These are phyloP conservation scores for Crithidia sp. DNA, from an alignment of 208 protist genomes.

Conservation along the genomic window DNA sequence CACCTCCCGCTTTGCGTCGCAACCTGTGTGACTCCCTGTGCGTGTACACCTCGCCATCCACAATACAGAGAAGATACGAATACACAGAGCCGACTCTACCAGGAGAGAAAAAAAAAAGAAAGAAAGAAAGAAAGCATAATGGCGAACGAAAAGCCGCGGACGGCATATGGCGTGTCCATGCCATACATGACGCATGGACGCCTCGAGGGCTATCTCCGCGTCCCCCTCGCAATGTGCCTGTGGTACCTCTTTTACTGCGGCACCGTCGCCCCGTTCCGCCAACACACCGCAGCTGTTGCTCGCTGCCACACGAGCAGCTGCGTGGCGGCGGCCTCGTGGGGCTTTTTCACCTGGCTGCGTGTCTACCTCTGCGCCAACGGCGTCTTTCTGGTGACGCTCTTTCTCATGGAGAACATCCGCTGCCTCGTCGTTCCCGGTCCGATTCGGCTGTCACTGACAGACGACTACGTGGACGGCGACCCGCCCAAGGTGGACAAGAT, in stretches of 20 bases:
- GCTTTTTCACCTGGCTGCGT: slow-evolving; percentile 11
- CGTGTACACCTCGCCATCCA: not conserved
- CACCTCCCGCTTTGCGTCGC: too few species aligned
- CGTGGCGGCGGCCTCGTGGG: not conserved
- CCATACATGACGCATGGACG: slow-evolving; percentile 23
- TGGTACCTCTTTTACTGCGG: slow-evolving; percentile 27
- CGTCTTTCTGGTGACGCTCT: slow-evolving; percentile 28
- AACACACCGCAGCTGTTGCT: not conserved
- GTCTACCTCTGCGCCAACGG: slow-evolving; percentile 29
- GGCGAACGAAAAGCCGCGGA: slow-evolving; percentile 3
- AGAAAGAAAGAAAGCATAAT: slow-evolving; percentile 2
- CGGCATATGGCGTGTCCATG: slow-evolving; percentile 6
- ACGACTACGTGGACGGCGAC: slow-evolving; percentile 66
- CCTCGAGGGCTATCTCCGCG: slow-evolving; percentile 26
- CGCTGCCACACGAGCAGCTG: not conserved
- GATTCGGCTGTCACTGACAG: slow-evolving; percentile 49
- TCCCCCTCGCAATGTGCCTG: slow-evolving; percentile 20
- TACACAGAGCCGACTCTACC: not conserved
- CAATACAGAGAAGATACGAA: not conserved
- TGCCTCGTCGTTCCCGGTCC: slow-evolving; percentile 42
- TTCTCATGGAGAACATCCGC: slow-evolving; percentile 49
- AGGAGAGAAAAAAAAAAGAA: not conserved
- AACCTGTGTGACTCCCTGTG: too few species aligned
- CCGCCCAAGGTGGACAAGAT: slow-evolving; percentile 58
- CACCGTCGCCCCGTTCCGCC: slow-evolving; percentile 16